phyloP scores from a whole-genome alignment of 352 stramenopile species.

The Hyaloperonospora arabidopsidis region DNA sequence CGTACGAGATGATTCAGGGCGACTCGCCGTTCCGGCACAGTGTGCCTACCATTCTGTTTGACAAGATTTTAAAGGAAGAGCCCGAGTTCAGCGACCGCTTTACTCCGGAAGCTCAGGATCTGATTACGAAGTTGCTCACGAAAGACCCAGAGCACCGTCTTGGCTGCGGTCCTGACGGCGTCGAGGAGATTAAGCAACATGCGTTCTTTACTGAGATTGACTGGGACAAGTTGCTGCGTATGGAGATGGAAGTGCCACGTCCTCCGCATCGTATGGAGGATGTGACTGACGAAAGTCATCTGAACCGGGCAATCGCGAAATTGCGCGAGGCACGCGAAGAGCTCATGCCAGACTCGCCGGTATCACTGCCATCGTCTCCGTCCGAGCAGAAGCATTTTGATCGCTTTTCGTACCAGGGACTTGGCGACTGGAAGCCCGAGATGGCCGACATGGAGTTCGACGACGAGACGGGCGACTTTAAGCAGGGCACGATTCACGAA shows the following conservation, averaged over 20 bases:
- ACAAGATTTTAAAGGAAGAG: slow-evolving; percentile 74
- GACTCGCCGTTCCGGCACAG: slow-evolving; percentile 69
- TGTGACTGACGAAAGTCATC: slow-evolving; percentile 58
- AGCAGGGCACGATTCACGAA: slow-evolving; percentile 45
- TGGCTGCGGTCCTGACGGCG: slow-evolving; percentile 46
- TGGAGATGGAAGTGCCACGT: slow-evolving; percentile 55
- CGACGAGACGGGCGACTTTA: slow-evolving; percentile 48
- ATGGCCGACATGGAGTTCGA: slow-evolving; percentile 64
- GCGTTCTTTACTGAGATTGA: slow-evolving; percentile 68
- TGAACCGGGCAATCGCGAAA: slow-evolving; percentile 57
- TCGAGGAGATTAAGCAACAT: slow-evolving; percentile 67
- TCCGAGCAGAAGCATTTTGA: slow-evolving; percentile 68
- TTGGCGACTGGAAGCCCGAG: slow-evolving; percentile 50
- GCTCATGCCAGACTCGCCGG: slow-evolving; percentile 62
- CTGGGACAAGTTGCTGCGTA: slow-evolving; percentile 48
- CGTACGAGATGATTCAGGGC: slow-evolving; percentile 70
- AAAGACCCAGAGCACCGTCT: slow-evolving; percentile 50
- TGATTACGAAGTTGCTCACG: slow-evolving; percentile 50
- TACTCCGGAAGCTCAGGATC: slow-evolving; percentile 52
- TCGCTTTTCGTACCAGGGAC: slow-evolving; percentile 61
- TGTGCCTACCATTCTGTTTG: slow-evolving; percentile 56
- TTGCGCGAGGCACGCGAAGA: slow-evolving; percentile 63
- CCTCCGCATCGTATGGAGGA: slow-evolving; percentile 67
- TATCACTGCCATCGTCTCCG: slow-evolving; percentile 54
- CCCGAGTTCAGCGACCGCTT: slow-evolving; percentile 63